Evolutionary conservation across 2,329 filamentous ascomycete species (phyloP), one percentile per base, ranked within the genome.

Genomic region (Colletotrichum kahawae): DNA sequence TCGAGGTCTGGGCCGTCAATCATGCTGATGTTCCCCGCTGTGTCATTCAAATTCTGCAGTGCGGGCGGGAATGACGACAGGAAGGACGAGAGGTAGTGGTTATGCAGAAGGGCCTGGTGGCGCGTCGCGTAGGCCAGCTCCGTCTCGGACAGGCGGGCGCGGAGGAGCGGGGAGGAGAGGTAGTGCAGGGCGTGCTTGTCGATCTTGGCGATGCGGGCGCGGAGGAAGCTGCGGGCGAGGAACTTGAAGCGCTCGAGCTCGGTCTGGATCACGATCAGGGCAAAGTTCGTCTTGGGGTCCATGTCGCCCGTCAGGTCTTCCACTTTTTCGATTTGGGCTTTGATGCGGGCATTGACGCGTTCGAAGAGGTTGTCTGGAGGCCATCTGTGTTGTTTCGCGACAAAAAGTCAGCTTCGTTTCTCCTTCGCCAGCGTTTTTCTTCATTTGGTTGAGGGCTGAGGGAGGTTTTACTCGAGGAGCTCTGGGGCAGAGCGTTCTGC

Each of bases 231-330:
- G 76, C 97, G 90, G 21, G 98, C 91, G 27, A 99, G 89, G 81
- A 95, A 99, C 86, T 98, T 98, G 85, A 95, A 97, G 60, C 97
- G 90, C 83, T 98, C 96, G 70, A 99, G 91, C 86, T 99, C 97
- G 8, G 97, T 98, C 87, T 99, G 97, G 70, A 98, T 93, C 77
- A 99, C 94, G 64, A 98, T 98, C 81, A 98, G 92, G 76, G 92
- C 92, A 83, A 99, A 98, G 83, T 98, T 98, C 77, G 95, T 93
- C 84, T 94, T 95, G 62, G 96, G 94, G 81, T 98, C 95, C 92
- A 96, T 94, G 81, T 94, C 93, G 77, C 94, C 94, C 14, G 94
- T 96, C 89, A 96, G 91, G 74, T 93, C 91, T 85, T 95, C 93
- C 77, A 95, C 91, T 78, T 88, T 90, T 83, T 93, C 90, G 80